Conservation (phyloP, 2,329 filamentous ascomycete species). For the Amesomyces nigricolor region DNA sequence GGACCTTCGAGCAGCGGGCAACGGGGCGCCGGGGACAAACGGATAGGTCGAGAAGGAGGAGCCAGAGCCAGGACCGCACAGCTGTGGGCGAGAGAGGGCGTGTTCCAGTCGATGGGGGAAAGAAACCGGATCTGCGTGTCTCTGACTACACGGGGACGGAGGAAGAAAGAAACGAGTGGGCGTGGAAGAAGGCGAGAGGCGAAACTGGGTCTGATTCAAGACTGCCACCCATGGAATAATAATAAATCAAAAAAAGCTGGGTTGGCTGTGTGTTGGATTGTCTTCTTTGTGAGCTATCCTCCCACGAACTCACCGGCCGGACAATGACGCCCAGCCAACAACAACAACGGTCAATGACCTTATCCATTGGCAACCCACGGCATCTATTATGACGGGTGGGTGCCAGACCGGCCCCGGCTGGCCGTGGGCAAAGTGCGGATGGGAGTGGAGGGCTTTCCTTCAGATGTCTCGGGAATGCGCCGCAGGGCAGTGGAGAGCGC, state of each 20-base stretch:
- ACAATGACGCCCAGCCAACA: conserved; percentile 24
- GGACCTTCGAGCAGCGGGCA: too few species aligned
- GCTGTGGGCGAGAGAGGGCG: neutral
- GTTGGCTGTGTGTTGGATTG: conserved; percentile 23
- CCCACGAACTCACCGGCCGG: conserved; percentile 10
- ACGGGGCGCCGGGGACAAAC: conserved; percentile 4
- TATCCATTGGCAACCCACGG: conserved; percentile 19
- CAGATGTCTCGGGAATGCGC: conserved; percentile 38
- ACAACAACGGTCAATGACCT: conserved; percentile 21
- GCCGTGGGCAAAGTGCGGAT: neutral
- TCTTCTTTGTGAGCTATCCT: conserved; percentile 29
- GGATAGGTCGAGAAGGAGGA: neutral
- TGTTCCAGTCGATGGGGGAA: conserved; percentile 9
- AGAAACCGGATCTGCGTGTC: conserved; percentile 7
- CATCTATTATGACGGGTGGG: conserved; percentile 20
- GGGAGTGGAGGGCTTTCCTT: neutral
- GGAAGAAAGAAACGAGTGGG: neutral
- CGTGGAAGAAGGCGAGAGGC: conserved; percentile 1
- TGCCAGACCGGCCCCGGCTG: conserved; percentile 11
- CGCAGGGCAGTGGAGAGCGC: conserved; percentile 24
- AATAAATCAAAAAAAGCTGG: conserved; percentile 19
- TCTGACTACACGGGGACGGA: conserved; percentile 6
- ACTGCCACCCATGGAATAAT: conserved; percentile 6
- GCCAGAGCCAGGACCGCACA: neutral
- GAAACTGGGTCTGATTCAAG: conserved; percentile 7